Base-by-base conservation (phyloP, 768 basidiomycete species). In the Suillus fuscotomentosus region DNA sequence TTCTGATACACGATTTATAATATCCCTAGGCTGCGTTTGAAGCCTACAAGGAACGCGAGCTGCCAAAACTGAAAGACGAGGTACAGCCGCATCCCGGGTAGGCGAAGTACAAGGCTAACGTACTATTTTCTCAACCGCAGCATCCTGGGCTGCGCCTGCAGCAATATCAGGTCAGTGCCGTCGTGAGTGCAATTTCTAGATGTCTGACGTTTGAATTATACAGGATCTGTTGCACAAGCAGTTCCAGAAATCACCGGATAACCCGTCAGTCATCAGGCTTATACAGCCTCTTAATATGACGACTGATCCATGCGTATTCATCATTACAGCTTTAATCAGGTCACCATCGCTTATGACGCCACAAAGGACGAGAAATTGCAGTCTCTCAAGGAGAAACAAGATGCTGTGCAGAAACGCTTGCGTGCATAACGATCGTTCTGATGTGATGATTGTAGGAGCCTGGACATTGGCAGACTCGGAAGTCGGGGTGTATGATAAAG, bases 221-320 rank as follows among this genome's bases (percentile, higher is more conserved):
- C 72, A 94, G 86, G 95, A 98, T 65, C 78, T 95, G 57, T 78
- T 97, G 56, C 90, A 86, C 85, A 97, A 97, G 78, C 88, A 94
- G 75, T 98, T 98, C 87, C 93, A 97, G 76, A 98, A 97, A 76
- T 89, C 92, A 2, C 93, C 95, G 0, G 95, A 97, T 66, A 97
- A 97, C 76, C 92, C 95, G 95, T 96, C 78, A 72, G 90, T 42
- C 6, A 5, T 15, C 22, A 43, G 5, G 27, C 55, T 47, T 11
- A 20, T 10, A 45, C 53, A 39, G 31, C 59, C 51, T 63, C 59
- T 62, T 55, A 20, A 13, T 42, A 1, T 20, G 22, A 42, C 10
- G 17, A 22, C 41, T 42, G 66, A 17, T 38, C 14, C 10, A 27
- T 10, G 31, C n/a, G 13, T 41, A 13, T 66, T 57, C 60, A 9